Evolutionary conservation across 148 eudicot genomes (phyloP), one percentile per base, ranked within the genome.

Genomic region (Suaeda aralocaspica): DNA sequence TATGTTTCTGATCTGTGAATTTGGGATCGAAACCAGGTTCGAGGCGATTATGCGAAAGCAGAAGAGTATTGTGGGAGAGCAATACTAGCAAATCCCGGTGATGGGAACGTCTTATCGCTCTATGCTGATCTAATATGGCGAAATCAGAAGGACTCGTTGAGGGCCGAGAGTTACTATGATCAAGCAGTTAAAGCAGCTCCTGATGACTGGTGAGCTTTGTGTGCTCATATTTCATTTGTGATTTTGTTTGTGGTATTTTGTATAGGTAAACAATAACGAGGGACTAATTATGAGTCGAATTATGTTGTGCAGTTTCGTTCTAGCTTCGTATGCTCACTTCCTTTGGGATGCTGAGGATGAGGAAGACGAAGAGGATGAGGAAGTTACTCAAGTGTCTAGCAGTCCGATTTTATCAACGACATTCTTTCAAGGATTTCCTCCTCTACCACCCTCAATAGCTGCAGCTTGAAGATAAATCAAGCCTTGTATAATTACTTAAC

Each of bases 321-420:
- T 87, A 62, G 96, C 90, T n/a, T 87, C 92, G 9, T 90, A 90
- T 68, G 96, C 96, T 9, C 83, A 64, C 25, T 90, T 90, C 77
- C 87, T 90, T 22, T 90, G 96, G 96, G 96, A 90, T 69, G 73
- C 83, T 0, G 96, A 90, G 41, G 92, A 87, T 9, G 92, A 86
- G 0, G 86, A 79, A 9, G 85, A 81, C 0, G 79, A 75, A 3
- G 88, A 75, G 1, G 81, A 71, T 6, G 44, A 4, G 5, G 44
- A 39, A 39, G 68, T 63, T 45, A 11, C 8, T 5, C 67, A 69
- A 1, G 70, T 60, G 53, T 41, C 71, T 9, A 50, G 73, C 68
- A 72, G 18, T 65, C 25, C 56, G 4, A 69, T 68, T 44, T n/a
- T n/a, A n/a, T 31, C 76, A 34, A 59, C 78, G 28, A 44, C 72